These are phyloP conservation scores for Mycena rebaudengoi DNA, from an alignment of 768 basidiomycete genomes.

Conservation along the genomic window DNA sequence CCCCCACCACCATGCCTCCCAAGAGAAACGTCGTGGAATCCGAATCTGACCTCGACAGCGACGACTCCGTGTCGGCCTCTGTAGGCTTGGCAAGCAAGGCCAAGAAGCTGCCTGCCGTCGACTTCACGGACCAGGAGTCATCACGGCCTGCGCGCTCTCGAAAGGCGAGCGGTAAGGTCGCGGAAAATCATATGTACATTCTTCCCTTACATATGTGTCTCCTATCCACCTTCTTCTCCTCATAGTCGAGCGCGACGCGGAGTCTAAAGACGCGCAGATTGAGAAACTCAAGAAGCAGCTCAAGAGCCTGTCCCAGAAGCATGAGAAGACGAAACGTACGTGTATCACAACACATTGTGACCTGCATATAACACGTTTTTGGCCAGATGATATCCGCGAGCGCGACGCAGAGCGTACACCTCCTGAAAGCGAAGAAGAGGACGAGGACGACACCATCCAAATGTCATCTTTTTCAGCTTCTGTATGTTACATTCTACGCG, in stretches of 20 bases:
- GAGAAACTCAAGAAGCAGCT: neutral
- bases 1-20: neutral
- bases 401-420: neutral
- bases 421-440: slow-evolving; percentile 11
- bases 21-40: neutral
- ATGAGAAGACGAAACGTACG: neutral
- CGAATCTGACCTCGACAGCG: neutral
- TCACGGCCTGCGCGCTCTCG: no score
- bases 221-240: neutral
- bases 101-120: no score
- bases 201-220: neutral
- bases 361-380: neutral
- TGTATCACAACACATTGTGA: neutral
- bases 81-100: no score
- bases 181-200: neutral
- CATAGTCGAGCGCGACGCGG: neutral
- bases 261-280: neutral
- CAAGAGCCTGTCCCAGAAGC: neutral
- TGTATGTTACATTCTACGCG: neutral
- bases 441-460: neutral
- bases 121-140: no score
- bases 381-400: neutral
- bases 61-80: no score
- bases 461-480: neutral
- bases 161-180: no score